Percentiles rank a stretch among this genome's conserved stretches.
Evolutionary conservation across 164 flowering plant species (phyloP).

Genomic region (Stephania japonica): DNA sequence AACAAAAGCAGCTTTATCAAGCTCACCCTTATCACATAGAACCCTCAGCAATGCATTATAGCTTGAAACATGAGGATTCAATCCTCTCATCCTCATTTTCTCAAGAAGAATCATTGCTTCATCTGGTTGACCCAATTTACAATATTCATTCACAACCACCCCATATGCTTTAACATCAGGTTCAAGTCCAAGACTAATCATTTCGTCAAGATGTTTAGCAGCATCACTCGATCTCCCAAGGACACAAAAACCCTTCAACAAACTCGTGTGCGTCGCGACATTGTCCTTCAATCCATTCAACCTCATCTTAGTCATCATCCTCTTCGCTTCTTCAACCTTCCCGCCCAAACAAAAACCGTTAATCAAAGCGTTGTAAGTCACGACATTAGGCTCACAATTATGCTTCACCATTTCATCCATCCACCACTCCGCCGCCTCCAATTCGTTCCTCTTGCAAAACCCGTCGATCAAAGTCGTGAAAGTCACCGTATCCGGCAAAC

Average conservation of each 20-base stretch:
- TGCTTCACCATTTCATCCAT: constrained; percentile 36
- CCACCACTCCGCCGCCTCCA: constrained; percentile 29
- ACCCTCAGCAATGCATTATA: constrained; percentile 31
- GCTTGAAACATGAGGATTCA: constrained; percentile 28
- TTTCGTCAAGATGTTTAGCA: constrained; percentile 32
- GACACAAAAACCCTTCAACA: constrained; percentile 42
- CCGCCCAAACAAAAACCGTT: constrained; percentile 46
- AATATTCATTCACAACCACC: constrained; percentile 35
- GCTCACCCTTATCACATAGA: constrained; percentile 27
- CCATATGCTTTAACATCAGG: constrained; percentile 31
- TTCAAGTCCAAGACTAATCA: constrained; percentile 28
- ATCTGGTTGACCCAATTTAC: constrained; percentile 26
- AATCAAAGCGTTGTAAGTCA: constrained; percentile 42
- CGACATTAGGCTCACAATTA: constrained; percentile 33
- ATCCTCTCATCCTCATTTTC: constrained; percentile 33
- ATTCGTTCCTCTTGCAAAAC: constrained; percentile 35
- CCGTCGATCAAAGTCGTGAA: constrained; percentile 45
- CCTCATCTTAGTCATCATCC: constrained; percentile 40
- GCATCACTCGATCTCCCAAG: constrained; percentile 38
- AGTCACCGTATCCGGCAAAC: constrained; percentile 37
- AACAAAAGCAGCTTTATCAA: constrained; percentile 28
- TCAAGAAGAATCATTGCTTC: constrained; percentile 33
- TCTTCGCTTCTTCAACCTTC: constrained; percentile 39
- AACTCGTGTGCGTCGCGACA: constrained; percentile 29
- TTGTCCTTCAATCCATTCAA: constrained; percentile 41